Evolutionary conservation across 768 basidiomycete genomes (phyloP).

Genomic region (Calocybe indica): DNA sequence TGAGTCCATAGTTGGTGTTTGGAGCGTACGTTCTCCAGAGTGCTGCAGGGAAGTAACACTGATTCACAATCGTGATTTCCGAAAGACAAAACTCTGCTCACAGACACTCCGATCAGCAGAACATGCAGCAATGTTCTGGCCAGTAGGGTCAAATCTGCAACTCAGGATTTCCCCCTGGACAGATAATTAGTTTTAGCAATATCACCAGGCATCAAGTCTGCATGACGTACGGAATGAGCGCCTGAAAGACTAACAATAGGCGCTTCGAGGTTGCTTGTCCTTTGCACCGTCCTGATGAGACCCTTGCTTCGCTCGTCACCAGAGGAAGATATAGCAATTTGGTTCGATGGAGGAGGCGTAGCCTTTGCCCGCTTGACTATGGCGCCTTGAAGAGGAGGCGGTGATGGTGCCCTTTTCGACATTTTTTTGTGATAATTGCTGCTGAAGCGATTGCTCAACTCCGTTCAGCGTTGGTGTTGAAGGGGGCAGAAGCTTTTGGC

Average conservation of each 20-base stretch:
- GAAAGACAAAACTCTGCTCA: slow-evolving; percentile 35
- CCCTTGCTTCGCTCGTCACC: slow-evolving; percentile 72
- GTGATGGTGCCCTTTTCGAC: slow-evolving; percentile 69
- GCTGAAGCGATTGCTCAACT: too few species aligned
- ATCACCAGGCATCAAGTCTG: neutral
- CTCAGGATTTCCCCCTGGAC: slow-evolving; percentile 79
- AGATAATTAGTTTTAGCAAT: neutral
- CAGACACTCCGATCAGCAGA: slow-evolving; percentile 89
- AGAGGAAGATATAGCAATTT: slow-evolving; percentile 73
- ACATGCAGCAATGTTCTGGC: slow-evolving; percentile 90
- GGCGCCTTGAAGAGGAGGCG: slow-evolving; percentile 45
- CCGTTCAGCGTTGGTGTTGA: too few species aligned
- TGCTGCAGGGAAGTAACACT: slow-evolving; percentile 53
- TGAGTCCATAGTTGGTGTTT: slow-evolving; percentile 86
- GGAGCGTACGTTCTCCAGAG: slow-evolving; percentile 90
- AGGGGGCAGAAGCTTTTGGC: too few species aligned
- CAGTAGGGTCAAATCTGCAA: slow-evolving; percentile 91
- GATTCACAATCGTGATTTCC: slow-evolving; percentile 3
- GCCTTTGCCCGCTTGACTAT: slow-evolving; percentile 61
- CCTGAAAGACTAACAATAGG: slow-evolving; percentile 91
- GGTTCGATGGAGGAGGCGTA: slow-evolving; percentile 46
- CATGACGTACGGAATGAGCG: slow-evolving; percentile 67
- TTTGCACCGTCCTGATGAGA: slow-evolving; percentile 76
- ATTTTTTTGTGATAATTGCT: slow-evolving; percentile 37
- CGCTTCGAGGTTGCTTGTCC: slow-evolving; percentile 90